These are phyloP conservation scores for Xanthoconium separans DNA, from an alignment of 1,284 basidiomycete species.

Conservation along the genomic window DNA sequence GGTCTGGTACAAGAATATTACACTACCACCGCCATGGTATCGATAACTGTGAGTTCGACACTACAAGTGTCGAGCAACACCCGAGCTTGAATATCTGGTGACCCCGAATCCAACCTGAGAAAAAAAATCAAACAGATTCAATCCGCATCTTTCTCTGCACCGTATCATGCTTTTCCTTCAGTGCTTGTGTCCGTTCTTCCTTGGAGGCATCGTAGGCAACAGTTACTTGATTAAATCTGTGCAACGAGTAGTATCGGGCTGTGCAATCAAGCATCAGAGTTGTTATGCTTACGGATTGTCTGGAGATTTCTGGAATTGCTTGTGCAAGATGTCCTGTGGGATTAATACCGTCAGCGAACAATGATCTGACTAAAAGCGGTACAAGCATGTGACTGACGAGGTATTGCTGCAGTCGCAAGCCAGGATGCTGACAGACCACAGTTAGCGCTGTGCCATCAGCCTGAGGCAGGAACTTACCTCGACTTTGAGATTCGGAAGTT, in stretches of 20 bases:
- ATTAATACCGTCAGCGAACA: conserved; percentile 4
- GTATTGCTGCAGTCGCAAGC: conserved; percentile 83
- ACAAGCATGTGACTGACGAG: conserved; percentile 46
- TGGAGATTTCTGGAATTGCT: conserved; percentile 86
- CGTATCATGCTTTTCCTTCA: conserved; percentile 56
- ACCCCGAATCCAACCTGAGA: background rate
- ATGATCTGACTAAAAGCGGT: conserved; percentile 11
- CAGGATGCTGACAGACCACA: conserved; percentile 60
- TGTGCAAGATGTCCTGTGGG: conserved; percentile 66
- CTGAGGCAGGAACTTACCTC: conserved; percentile 52
- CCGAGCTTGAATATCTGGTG: background rate
- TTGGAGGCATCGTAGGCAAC: conserved; percentile 82
- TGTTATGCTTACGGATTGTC: conserved; percentile 74
- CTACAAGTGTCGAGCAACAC: conserved; percentile 1
- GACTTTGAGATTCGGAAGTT: conserved; percentile 75
- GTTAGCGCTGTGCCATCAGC: conserved; percentile 6
- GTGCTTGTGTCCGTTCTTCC: conserved; percentile 74
- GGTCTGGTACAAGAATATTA: background rate
- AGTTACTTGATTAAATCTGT: conserved; percentile 78
- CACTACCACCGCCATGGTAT: conserved; percentile 4
- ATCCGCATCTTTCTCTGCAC: conserved; percentile 50
- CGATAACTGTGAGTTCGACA: background rate
- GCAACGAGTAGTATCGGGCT: conserved; percentile 1
- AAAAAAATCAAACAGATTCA: conserved; percentile 23
- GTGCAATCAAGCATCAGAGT: conserved; percentile 3